phyloP scores from a whole-genome alignment of 2,329 filamentous ascomycete species.

The Scopulariopsis brevicaulis region DNA sequence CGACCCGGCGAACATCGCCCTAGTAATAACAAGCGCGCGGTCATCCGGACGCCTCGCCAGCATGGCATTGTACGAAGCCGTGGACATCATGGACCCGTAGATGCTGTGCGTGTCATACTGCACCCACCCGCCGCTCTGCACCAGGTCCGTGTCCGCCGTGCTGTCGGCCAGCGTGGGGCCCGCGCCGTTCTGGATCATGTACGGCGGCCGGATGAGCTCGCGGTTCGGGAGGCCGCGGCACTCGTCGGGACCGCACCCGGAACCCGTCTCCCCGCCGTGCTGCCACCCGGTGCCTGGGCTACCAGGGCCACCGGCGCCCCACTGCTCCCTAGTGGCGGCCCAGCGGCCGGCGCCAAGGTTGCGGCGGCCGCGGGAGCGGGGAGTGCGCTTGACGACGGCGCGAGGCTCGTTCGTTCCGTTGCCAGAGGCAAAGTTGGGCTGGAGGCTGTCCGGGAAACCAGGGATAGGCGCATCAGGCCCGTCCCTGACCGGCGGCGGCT shows the following conservation, averaged over 20 bases:
- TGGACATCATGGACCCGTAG: conserved; percentile 60
- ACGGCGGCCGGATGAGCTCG: neutral
- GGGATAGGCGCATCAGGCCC: conserved; percentile 50
- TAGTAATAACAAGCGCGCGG: conserved; percentile 58
- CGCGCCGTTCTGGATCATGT: neutral
- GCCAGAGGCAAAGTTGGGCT: conserved; percentile 6
- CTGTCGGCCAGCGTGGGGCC: conserved; percentile 38
- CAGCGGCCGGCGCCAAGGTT: neutral
- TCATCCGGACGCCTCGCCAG: conserved; percentile 44
- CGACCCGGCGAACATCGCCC: conserved; percentile 59
- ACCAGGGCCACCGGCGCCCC: neutral
- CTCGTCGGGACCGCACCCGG: neutral
- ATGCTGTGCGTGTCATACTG: conserved; percentile 69
- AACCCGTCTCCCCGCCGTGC: neutral
- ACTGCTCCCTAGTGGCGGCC: neutral
- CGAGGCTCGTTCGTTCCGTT: neutral
- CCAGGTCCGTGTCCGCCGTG: conserved; percentile 55
- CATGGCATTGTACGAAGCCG: conserved; percentile 51
- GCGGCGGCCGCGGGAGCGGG: neutral
- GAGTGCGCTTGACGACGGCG: neutral
- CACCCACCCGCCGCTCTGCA: conserved; percentile 53
- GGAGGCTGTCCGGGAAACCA: conserved; percentile 45
- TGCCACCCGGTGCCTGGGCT: conserved; percentile 10
- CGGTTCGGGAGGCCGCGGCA: conserved; percentile 3
- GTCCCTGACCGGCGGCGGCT: conserved; percentile 48